phyloP scores from a whole-genome alignment of 106 monocot genomes.

The Dendrobium catenatum region DNA sequence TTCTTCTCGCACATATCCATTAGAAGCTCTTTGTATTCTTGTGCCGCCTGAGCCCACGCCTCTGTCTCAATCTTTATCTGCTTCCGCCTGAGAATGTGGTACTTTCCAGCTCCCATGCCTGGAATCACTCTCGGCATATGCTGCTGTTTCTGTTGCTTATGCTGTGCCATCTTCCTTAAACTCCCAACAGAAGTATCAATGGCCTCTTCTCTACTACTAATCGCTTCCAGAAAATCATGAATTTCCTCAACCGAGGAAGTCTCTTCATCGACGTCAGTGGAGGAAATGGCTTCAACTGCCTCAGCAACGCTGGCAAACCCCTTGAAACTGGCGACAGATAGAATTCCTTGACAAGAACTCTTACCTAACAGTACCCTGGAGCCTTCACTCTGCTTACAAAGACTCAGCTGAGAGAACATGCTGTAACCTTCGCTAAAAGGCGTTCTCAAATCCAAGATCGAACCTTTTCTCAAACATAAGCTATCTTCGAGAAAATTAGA shows the following conservation, averaged over 20 bases:
- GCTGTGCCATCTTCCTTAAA: background rate
- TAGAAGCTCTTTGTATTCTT: constrained; percentile 82
- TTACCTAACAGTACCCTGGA: background rate
- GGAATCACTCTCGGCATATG: background rate
- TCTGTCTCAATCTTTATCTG: constrained; percentile 88
- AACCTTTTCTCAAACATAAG: background rate
- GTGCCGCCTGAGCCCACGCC: constrained; percentile 89
- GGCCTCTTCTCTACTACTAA: background rate
- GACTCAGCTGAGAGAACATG: background rate
- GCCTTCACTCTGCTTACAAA: background rate
- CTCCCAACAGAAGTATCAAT: background rate
- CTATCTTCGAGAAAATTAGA: background rate
- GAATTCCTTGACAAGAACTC: background rate
- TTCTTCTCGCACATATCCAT: constrained; percentile 85
- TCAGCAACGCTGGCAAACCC: constrained; percentile 12
- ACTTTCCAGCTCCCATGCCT: constrained; percentile 36
- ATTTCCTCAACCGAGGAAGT: background rate
- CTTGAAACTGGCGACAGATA: background rate
- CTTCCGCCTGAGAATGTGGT: constrained; percentile 34
- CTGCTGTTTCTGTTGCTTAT: background rate
- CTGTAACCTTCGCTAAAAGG: background rate
- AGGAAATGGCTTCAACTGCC: constrained; percentile 6
- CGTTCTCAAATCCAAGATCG: background rate
- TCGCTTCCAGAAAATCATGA: background rate
- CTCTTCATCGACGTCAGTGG: constrained; percentile 7